phyloP scores from a whole-genome alignment of 495 filamentous ascomycete species.

The Friedmanniomyces endolithicus region DNA sequence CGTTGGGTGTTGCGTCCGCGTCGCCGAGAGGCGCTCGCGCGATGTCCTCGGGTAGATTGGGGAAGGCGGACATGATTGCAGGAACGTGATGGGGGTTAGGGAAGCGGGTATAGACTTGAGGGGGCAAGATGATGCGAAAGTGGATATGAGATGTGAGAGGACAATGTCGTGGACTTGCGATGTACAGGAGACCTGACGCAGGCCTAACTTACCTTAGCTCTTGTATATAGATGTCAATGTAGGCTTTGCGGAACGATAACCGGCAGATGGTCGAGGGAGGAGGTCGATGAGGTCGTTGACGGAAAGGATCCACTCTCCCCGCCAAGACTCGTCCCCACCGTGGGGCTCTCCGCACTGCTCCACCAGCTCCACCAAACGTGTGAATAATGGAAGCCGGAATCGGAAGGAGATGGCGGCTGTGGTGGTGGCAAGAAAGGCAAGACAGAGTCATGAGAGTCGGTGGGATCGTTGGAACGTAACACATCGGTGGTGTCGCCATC shows the following conservation, averaged over 20 bases:
- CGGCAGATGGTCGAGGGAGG: too few relatives aligned
- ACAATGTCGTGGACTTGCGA: background rate
- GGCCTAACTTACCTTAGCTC: background rate
- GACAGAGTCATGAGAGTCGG: too few relatives aligned
- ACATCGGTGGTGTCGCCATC: too few relatives aligned
- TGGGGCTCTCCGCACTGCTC: background rate
- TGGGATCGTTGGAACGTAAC: too few relatives aligned
- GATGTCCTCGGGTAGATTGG: conserved; percentile 16
- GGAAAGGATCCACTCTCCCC: too few relatives aligned
- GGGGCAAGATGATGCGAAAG: too few relatives aligned
- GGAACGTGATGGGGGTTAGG: background rate
- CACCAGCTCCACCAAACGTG: background rate
- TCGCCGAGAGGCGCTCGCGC: background rate
- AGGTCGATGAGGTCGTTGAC: too few relatives aligned
- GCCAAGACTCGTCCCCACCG: too few relatives aligned
- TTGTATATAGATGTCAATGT: background rate
- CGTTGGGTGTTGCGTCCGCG: background rate
- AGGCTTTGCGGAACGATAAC: too few relatives aligned
- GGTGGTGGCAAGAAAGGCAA: background rate
- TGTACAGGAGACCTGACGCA: background rate
- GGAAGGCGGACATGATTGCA: conserved; percentile 15
- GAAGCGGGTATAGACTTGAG: too few relatives aligned
- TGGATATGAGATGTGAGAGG: background rate
- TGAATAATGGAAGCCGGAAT: background rate
- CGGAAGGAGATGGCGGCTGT: background rate